These are phyloP conservation scores for Mucor saturninus DNA, from an alignment of 371 early-diverging fungal species.

Conservation along the genomic window DNA sequence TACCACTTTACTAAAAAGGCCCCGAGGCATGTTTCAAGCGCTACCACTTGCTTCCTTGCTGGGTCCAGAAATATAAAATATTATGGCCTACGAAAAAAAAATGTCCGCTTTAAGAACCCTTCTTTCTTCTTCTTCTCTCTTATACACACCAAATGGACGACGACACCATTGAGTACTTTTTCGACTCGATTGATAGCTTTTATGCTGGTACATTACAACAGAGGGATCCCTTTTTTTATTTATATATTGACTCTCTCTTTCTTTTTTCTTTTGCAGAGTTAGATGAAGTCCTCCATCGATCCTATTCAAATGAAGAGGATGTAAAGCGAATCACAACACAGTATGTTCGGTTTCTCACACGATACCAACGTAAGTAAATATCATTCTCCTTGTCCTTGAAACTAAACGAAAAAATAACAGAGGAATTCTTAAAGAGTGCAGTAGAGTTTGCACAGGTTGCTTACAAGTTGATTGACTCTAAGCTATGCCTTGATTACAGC, in stretches of 20 bases:
- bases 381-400: not conserved
- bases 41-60: too few species aligned
- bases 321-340: constrained; percentile 41
- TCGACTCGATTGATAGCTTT: constrained; percentile 52
- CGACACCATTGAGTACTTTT: constrained; percentile 49
- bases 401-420: constrained; percentile 24
- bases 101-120: not conserved
- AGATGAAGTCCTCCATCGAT: constrained; percentile 49
- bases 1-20: too few species aligned
- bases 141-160: constrained; percentile 24
- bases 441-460: constrained; percentile 61
- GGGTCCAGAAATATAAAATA: too few species aligned
- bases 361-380: constrained; percentile 38
- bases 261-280: constrained; percentile 40
- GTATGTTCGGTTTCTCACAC: constrained; percentile 47
- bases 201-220: constrained; percentile 43
- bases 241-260: not conserved
- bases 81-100: too few species aligned
- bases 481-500: constrained; percentile 64
- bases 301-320: constrained; percentile 38
- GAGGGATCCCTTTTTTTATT: not conserved
- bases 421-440: constrained; percentile 54
- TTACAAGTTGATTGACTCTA: constrained; percentile 70
- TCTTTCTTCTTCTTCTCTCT: constrained; percentile 1
- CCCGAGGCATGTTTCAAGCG: too few species aligned